Base-by-base conservation (phyloP, 805 yeast genomes). In the Saturnispora kantuleensis region DNA sequence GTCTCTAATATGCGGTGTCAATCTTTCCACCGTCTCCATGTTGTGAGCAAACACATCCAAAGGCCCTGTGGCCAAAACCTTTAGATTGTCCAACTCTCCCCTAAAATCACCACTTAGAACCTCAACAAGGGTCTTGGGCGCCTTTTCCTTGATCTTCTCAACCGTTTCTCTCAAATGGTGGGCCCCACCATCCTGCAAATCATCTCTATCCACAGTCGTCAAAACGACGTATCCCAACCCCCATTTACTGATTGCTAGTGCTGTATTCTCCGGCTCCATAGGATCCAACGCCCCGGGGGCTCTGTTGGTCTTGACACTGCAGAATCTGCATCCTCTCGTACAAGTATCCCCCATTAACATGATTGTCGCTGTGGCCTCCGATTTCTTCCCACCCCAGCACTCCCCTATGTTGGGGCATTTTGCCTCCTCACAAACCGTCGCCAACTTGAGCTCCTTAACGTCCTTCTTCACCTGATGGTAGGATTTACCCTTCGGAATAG, bases 321-420 rank as follows among this genome's bases (percentile, higher is more conserved):
- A 93, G 66, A 93, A 93, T 51, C 99, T 73, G 62, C 99, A 93
- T n/a, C 99, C 99, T 66, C 99, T 75, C 1, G 99, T 93, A 66
- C 99, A 93, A 0, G 98, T 93, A 57, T 93, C 99, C 50, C 99
- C 99, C 75, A 93, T 73, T 47, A 93, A 70, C 99, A 93, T 93
- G 54, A 93, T 93, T 2, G 99, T 93, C 5, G 96, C 96, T 7
- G 96, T 87, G 3, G 98, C 97, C 51, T 87, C 90, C 6, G 90
- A 77, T 62, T 89, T 82, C 56, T 81, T 77, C 29, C 98, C 98
- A 45, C 98, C 97, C 99, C 99, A 93, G 65, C 99, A 93, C 63
- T 93, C 99, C 42, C 97, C 96, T 50, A 93, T 93, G 62, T 93
- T 93, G n/a, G 99, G 99, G 66, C 99, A 93, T 59, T 93, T 82